Percentiles rank a stretch among this genome's conserved stretches.
Conservation (phyloP, 2,329 filamentous ascomycete species). For the Penicillium janthinellum region DNA sequence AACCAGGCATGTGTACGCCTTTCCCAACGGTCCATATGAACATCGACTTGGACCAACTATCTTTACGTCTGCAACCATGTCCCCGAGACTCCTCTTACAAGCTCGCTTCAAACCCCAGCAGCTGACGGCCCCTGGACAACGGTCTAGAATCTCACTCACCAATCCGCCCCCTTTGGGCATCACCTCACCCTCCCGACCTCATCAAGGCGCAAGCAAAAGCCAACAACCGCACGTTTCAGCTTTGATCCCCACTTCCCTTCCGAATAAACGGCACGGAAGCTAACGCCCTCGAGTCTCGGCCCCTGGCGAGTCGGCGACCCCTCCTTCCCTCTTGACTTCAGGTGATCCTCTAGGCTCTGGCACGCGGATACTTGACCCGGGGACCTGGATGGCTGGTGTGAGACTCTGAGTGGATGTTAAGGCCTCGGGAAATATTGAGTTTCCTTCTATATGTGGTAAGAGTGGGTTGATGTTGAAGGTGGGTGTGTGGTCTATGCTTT, state of each 20-base stretch:
- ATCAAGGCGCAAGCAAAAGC: not conserved
- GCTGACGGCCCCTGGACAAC: not conserved
- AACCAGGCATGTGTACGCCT: not conserved
- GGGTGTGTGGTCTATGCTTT: not conserved
- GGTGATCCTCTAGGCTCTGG: too few relatives aligned
- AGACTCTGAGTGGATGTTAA: not conserved
- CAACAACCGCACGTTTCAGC: slow-evolving; percentile 4
- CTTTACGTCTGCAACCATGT: not conserved
- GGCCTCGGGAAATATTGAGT: slow-evolving; percentile 1
- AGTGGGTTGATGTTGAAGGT: slow-evolving; percentile 1
- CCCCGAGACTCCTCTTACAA: not conserved
- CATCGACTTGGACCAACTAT: too few relatives aligned
- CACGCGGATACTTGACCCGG: not conserved
- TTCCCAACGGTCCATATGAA: too few relatives aligned
- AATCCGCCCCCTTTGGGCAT: not conserved
- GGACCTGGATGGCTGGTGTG: not conserved
- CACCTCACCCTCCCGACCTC: not conserved
- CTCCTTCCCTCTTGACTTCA: not conserved
- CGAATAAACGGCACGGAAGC: slow-evolving; percentile 1
- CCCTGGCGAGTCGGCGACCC: not conserved
- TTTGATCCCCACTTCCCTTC: not conserved
- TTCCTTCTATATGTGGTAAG: slow-evolving; percentile 9
- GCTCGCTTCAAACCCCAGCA: not conserved
- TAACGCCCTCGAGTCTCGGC: not conserved
- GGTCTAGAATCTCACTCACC: slow-evolving; percentile 7